Evolutionary conservation across 2,329 filamentous ascomycete genomes (phyloP), one percentile per base, ranked within the genome.

Genomic region (Colletotrichum sp.): DNA sequence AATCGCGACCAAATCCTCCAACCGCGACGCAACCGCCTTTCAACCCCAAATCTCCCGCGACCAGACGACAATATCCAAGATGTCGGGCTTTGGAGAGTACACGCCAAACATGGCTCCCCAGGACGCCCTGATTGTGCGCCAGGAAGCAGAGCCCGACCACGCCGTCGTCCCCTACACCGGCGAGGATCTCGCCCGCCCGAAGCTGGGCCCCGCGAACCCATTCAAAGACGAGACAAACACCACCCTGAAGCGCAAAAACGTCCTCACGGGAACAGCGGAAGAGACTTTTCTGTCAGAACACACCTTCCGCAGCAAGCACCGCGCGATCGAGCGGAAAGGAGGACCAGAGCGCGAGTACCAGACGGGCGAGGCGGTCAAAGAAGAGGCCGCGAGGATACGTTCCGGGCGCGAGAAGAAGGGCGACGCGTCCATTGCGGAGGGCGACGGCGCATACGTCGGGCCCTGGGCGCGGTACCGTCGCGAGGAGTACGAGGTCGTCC

Each of bases 261-360:
- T 96, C 2, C 88, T 94, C 13, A 98, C 97, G 0, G 97, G 97
- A 13, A 93, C 91, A 79, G 97, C 97, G 3, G 90, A 97, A 78
- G 96, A 99, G 83, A 95, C 94, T 0, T 94, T 91, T 78, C 91
- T 99, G 76, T 98, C 95, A 82, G 97, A 98, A 80, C 91, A 96
- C 76, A 95, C 94, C 1, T 99, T 99, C 82, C 92, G 95, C 78
- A 91, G 91, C 79, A 95, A 97, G 76, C 96, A 98, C 81, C 93
- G 95, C 71, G 95, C 95, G 3, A 90, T 97, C 74, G 93, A 96
- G 81, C 90, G 93, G 75, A 91, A 79, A 82, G 93, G 84, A 76
- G 89, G 90, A 75, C 84, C 90, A 0, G 87, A 88, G 77, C 83
- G 89, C 69, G 89, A 92, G 78, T 87, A 87, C 75, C 87, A 90